Conservation (phyloP, 495 filamentous ascomycete species). For the Aspergillus ostianus region DNA sequence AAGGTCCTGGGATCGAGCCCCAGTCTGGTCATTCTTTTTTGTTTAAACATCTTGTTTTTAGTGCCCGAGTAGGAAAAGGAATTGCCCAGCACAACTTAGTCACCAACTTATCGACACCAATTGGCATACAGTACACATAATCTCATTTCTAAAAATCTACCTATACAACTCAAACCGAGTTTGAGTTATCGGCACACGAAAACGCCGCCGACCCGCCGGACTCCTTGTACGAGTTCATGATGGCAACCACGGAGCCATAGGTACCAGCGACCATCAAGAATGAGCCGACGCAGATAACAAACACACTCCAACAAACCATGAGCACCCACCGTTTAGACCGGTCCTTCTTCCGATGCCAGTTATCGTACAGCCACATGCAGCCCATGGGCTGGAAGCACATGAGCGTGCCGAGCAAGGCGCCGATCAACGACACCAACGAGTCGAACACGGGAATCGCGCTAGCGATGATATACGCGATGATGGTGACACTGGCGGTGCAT, state of each 20-base stretch:
- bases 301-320: conserved; percentile 18
- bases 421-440: conserved; percentile 57
- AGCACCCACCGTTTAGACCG: conserved; percentile 18
- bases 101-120: too few species aligned
- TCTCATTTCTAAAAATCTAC: too few species aligned
- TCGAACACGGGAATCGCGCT: conserved; percentile 70
- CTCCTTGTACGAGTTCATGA: conserved; percentile 45
- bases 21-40: too few species aligned
- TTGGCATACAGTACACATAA: too few species aligned
- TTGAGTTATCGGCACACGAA: conserved; percentile 39
- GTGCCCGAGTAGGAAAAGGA: too few species aligned
- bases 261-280: conserved; percentile 56
- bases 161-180: conserved; percentile 14
- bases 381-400: conserved; percentile 47
- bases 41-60: too few species aligned
- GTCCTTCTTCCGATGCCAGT: conserved; percentile 46
- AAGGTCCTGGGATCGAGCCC: too few species aligned
- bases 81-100: too few species aligned
- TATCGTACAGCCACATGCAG: conserved; percentile 47
- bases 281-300: conserved; percentile 36
- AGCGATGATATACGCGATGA: conserved; percentile 67
- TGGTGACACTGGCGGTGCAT: conserved; percentile 53
- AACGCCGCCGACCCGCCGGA: conserved; percentile 29
- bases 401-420: conserved; percentile 54
- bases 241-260: conserved; percentile 55